Conservation (phyloP, 2,329 filamentous ascomycete species). For the Dothistroma septosporum region DNA sequence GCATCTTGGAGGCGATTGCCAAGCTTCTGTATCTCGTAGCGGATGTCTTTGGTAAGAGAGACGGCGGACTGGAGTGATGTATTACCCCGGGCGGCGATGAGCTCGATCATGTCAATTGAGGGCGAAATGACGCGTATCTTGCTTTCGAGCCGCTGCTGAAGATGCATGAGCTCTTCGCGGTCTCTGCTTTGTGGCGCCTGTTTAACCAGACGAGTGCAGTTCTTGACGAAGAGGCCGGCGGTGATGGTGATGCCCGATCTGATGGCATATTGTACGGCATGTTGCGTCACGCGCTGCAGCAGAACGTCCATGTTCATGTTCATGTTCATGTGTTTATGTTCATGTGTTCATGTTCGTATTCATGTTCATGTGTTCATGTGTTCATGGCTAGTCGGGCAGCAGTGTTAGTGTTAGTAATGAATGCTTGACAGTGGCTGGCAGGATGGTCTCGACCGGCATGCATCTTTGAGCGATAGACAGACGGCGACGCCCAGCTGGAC, state of each 20-base stretch:
- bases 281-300: constrained; percentile 63
- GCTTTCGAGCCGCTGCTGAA: constrained; percentile 72
- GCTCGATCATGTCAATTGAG: constrained; percentile 85
- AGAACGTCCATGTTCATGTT: constrained; percentile 67
- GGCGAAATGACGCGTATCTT: constrained; percentile 93
- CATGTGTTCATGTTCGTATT: no score
- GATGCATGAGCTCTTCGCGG: constrained; percentile 64
- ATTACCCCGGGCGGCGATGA: constrained; percentile 75
- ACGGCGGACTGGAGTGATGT: constrained; percentile 81
- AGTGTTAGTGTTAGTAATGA: no score
- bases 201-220: constrained; percentile 73
- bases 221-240: constrained; percentile 76
- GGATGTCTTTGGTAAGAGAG: constrained; percentile 73
- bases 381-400: not conserved
- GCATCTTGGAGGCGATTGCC: constrained; percentile 70
- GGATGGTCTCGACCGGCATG: not conserved
- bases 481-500: not conserved
- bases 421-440: not conserved
- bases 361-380: no score
- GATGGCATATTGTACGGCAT: constrained; percentile 90
- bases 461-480: not conserved
- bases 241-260: constrained; percentile 81
- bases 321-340: no score
- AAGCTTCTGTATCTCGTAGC: constrained; percentile 76
- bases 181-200: constrained; percentile 65